These are phyloP conservation scores for Amaranthus palmeri DNA, from an alignment of 148 eudicot species.

Conservation along the genomic window DNA sequence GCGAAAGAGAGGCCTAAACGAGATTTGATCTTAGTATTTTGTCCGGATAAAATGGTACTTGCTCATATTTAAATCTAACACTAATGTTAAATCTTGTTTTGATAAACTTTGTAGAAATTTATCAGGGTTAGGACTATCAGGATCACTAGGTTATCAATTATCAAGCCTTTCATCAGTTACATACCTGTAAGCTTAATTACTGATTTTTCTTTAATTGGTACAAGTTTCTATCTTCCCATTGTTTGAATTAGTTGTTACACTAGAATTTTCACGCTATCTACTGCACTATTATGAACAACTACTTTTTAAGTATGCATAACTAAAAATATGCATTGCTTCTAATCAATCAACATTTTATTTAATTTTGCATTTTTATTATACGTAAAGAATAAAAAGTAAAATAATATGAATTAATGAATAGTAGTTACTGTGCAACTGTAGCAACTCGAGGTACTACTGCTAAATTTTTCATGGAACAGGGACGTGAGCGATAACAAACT, in stretches of 20 bases:
- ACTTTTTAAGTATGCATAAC: neutral
- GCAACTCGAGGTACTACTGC: too few relatives aligned
- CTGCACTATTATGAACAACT: neutral
- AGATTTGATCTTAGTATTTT: too few relatives aligned
- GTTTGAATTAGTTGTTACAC: too few relatives aligned
- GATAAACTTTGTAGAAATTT: slow-evolving; percentile 36
- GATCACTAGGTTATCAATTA: slow-evolving; percentile 55
- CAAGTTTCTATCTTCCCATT: neutral
- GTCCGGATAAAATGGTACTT: too few relatives aligned
- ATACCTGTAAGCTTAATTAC: slow-evolving; percentile 44
- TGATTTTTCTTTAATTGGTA: neutral
- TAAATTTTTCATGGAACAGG: slow-evolving; percentile 33
- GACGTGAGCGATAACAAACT: slow-evolving; percentile 64
- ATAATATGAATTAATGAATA: too few relatives aligned
- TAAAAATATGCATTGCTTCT: slow-evolving; percentile 7
- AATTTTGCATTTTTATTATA: too few relatives aligned
- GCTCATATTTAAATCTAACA: too few relatives aligned
- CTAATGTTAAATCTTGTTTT: neutral
- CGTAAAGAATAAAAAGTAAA: too few relatives aligned
- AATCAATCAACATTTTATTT: too few relatives aligned
- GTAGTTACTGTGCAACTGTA: too few relatives aligned
- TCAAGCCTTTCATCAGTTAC: slow-evolving; percentile 48
- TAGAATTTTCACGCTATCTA: too few relatives aligned
- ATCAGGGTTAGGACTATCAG: slow-evolving; percentile 41
- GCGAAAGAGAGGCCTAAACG: too few relatives aligned